Evolutionary conservation across 176 grass and related monocot species (phyloP).

Genomic region (Ensete glaucum): DNA sequence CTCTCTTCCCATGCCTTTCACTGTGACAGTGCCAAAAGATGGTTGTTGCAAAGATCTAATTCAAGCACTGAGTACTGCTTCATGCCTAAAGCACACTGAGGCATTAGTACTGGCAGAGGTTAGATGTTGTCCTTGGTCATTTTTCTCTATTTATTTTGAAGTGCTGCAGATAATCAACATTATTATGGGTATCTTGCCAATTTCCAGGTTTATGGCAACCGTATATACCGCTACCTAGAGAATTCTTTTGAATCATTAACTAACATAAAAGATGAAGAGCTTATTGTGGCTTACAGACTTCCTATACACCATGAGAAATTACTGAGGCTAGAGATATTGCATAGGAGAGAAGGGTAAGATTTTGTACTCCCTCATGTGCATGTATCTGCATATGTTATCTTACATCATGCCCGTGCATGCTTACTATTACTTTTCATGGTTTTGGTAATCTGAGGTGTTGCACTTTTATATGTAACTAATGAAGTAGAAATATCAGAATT

Average conservation of each 20-base stretch:
- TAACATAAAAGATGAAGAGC: conserved; percentile 77
- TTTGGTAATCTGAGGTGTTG: not conserved
- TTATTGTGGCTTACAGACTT: conserved; percentile 83
- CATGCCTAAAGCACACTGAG: conserved; percentile 61
- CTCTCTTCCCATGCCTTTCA: conserved; percentile 75
- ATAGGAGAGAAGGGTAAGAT: conserved; percentile 60
- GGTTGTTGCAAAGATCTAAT: conserved; percentile 53
- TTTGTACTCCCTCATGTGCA: not conserved
- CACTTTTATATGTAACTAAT: not conserved
- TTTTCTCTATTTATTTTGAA: not conserved
- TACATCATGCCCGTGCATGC: not conserved
- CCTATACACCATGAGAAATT: conserved; percentile 57
- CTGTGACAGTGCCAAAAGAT: conserved; percentile 71
- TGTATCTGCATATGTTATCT: not conserved
- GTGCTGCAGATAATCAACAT: not conserved
- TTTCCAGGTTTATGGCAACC: conserved; percentile 64
- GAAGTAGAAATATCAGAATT: not conserved
- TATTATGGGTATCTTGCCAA: conserved; percentile 12
- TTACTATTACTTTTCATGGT: no score
- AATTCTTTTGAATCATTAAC: conserved; percentile 42
- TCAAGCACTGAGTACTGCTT: conserved; percentile 46
- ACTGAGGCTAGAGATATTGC: conserved; percentile 66
- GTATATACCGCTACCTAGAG: conserved; percentile 56
- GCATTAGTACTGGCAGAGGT: conserved; percentile 85
- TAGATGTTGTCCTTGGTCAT: conserved; percentile 7